These are phyloP conservation scores for Juglanconis sp. DNA, from an alignment of 2,329 filamentous ascomycete species.

Conservation along the genomic window DNA sequence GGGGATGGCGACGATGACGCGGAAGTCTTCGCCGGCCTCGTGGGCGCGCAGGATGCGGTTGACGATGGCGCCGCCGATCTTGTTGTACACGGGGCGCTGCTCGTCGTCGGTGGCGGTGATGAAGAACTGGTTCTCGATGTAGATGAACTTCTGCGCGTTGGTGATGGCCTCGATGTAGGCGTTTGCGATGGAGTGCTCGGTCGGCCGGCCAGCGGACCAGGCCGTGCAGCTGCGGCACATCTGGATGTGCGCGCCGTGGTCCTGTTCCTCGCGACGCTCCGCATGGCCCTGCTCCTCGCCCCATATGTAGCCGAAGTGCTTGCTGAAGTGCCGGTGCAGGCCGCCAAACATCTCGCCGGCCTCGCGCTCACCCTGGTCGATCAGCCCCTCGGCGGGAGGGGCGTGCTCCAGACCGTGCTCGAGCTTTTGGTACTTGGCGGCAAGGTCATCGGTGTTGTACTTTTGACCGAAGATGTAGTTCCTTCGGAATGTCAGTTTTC, in stretches of 20 bases:
- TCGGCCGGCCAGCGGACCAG: constrained; percentile 51
- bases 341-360: constrained; percentile 25
- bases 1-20: constrained; percentile 74
- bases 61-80: constrained; percentile 75
- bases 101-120: constrained; percentile 73
- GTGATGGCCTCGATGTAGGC: constrained; percentile 74
- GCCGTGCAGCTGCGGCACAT: constrained; percentile 41
- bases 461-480: constrained; percentile 87
- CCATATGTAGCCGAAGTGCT: constrained; percentile 35
- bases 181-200: constrained; percentile 78
- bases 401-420: constrained; percentile 22
- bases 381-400: constrained; percentile 20
- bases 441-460: constrained; percentile 53
- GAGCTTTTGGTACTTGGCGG: constrained; percentile 46
- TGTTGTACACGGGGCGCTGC: constrained; percentile 72
- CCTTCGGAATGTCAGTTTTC: constrained; percentile 32
- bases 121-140: constrained; percentile 85
- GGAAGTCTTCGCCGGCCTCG: constrained; percentile 63
- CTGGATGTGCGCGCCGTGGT: constrained; percentile 42
- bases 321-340: constrained; percentile 31
- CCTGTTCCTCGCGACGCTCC: constrained; percentile 14
- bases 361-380: constrained; percentile 23
- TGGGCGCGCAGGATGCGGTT: constrained; percentile 72
- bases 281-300: constrained; percentile 23
- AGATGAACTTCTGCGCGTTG: constrained; percentile 69